Base-by-base conservation (phyloP, 2,329 filamentous ascomycete genomes). In the Monilinia fructigena region DNA sequence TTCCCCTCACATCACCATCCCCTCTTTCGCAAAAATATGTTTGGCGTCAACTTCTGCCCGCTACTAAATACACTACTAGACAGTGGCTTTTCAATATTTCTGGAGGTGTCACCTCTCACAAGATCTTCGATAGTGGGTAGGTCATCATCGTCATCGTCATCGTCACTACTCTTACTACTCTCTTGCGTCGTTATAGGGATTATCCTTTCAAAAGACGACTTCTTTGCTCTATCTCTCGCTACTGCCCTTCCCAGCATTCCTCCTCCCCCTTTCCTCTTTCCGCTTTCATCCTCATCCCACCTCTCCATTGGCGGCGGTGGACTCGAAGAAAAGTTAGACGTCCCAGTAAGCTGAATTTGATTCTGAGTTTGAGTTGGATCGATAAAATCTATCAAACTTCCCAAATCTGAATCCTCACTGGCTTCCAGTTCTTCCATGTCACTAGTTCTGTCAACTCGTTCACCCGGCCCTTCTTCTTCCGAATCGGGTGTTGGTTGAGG, bases 111-210 rank as follows among this genome's bases (percentile, higher is more conserved):
- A 11, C 38, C 14, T 50, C 38, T 52, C 7, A 65, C 55, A 8
- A 65, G 35, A 52, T 67, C 63, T 14, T 45, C 48, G 40, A 71
- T 53, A 53, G 68, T 65, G 11, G 68, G 70, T 26, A 71, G 52
- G 20, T 66, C 63, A 53, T 67, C 67, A 45, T 70, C 68, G 12
- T 52, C 67, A 45, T 70, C 68, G 12, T 52, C 48, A 16, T 42
- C 40, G 14, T 42, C 40, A 28, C 40, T 4, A 53, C 23, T 18
- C 1, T 31, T 23, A 8, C 20, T 61, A 52, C 45, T 61, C 1
- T 61, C 45, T 14, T 82, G 80, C 3, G 78, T 80, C 77, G 79
- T 58, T 14, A 26, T 18, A 55, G 31, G 54, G 18, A 20, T 18
- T 7, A 31, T 16, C 12, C 7, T 58, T 16, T 58, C 28, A 26